phyloP scores from a whole-genome alignment of 148 eudicot species.

The Chenopodium quinoa region DNA sequence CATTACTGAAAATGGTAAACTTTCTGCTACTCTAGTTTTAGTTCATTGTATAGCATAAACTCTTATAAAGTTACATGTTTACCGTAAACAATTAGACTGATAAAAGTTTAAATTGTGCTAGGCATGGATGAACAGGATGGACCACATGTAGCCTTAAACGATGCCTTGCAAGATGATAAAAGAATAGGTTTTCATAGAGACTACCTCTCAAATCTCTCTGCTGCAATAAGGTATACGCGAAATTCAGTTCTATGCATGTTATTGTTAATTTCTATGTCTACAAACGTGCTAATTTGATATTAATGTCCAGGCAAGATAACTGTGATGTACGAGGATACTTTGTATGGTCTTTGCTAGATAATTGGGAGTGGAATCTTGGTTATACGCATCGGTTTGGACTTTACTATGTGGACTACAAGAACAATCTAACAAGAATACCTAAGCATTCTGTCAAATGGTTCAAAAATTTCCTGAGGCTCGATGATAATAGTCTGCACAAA shows the following conservation, averaged over 20 bases:
- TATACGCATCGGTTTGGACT: conserved; percentile 80
- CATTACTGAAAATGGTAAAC: conserved; percentile 83
- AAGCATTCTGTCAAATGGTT: conserved; percentile 87
- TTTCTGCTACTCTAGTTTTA: not conserved
- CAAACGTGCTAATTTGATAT: not conserved
- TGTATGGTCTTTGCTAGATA: conserved; percentile 94
- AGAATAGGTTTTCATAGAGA: conserved; percentile 81
- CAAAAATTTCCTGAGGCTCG: conserved; percentile 42
- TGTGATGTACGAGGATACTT: conserved; percentile 90
- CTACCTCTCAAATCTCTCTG: conserved; percentile 90
- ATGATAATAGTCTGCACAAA: conserved; percentile 21
- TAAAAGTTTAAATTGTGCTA: not conserved
- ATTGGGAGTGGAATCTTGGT: conserved; percentile 96
- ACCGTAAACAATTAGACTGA: not conserved
- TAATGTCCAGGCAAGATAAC: conserved; percentile 63
- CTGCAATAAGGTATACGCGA: conserved; percentile 71
- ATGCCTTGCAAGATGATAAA: conserved; percentile 74
- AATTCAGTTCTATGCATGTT: not conserved
- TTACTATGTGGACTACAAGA: conserved; percentile 83
- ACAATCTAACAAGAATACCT: conserved; percentile 88
- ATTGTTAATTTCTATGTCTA: too few species aligned
- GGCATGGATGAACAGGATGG: conserved; percentile 82
- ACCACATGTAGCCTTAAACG: conserved; percentile 38
- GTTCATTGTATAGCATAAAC: not conserved
- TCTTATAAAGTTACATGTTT: not conserved